Evolutionary conservation across 768 basidiomycete genomes (phyloP), one percentile per base, ranked within the genome.

Genomic region (Boletales sp.): DNA sequence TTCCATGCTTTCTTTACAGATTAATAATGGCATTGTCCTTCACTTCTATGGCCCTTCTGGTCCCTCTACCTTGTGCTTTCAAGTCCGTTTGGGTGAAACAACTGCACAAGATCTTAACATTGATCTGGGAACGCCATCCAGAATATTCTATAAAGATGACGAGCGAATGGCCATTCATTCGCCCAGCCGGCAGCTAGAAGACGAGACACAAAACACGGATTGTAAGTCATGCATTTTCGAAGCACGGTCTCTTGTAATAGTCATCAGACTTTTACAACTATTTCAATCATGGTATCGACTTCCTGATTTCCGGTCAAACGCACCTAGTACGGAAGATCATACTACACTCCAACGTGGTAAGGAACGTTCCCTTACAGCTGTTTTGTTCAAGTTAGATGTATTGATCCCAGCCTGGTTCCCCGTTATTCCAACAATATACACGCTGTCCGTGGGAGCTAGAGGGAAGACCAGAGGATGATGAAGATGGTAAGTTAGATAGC

Each of bases 401-500:
- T 13, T 45, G 13, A 46, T 27, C 4, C 19, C 21, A 95, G 93
- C 87, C 90, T 29, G 93, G 93, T 7, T 85, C 92, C 1, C 84
- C 92, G 5, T 69, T 92, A 19, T 97, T 97, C 61, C 93, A 97
- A 63, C 77, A 86, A 12, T 93, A 94, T 64, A 90, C 93, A 61
- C 84, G 92, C 32, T 95, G 93, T 67, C 87, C 84, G 37, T 97
- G 93, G 93, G 83, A 87, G 62, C 78, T 97, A 34, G 85, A 89
- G 64, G 86, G 84, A 4, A 72, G 69, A 44, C 87, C 87, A 21
- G 88, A 90, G 66, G 88, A 89, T 48, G 87, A 90, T 49, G 87
- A 90, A 72, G 87, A 90, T 62, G 86, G 88, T 87, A 53, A 54
- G 62, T 57, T 38, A 40, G 15, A 3, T 21, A n/a, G 29, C 13